Base-by-base conservation (phyloP, 768 basidiomycete species). In the Rhizopogon sp. region DNA sequence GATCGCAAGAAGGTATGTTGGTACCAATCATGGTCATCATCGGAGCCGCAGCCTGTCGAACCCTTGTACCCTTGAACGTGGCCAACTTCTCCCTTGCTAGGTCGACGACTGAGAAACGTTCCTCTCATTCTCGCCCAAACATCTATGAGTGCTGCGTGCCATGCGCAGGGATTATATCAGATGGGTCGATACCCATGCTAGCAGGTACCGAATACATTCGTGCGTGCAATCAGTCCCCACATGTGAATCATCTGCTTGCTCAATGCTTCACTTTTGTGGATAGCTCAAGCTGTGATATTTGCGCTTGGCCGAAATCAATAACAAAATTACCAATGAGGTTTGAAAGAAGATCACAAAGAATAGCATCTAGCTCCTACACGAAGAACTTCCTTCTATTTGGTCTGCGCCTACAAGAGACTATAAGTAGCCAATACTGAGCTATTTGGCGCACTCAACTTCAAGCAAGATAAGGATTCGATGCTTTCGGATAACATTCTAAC, bases 21-120 rank as follows among this genome's bases (percentile, higher is more conserved):
- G 17, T 37, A 11, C 31, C 46, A 37, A 47, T 35, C 46, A 17
- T 20, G 33, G 47, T 35, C 16, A 40, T 37, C 14, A 17, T 49
- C 47, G 22, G 47, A 25, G 20, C 35, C 35, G 37, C 14, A 9
- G 35, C 33, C 14, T 8, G 25, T 25, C 4, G 7, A 35, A 25
- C 47, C 47, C 47, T 49, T 14, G 20, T 49, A 37, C 47, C 47
- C 47, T 37, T 37, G 20, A 49, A 49, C 47, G 47, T 49, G 47
- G 47, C 22, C 20, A 25, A 37, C 46, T 20, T 37, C 8, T 25
- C 20, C 20, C 33, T 47, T 17, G 33, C 8, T 33, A 33, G 7
- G 31, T 33, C 8, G 31, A 33, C 31, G 10, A 33, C 31, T 37
- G 11, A 11, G 13, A 37, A 37, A 37, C 35, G 35, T 37, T 37